Percentiles rank a stretch among this genome's conserved stretches.
Evolutionary conservation across 805 yeast species (phyloP).

Genomic region (Wickerhamiella parazyma): DNA sequence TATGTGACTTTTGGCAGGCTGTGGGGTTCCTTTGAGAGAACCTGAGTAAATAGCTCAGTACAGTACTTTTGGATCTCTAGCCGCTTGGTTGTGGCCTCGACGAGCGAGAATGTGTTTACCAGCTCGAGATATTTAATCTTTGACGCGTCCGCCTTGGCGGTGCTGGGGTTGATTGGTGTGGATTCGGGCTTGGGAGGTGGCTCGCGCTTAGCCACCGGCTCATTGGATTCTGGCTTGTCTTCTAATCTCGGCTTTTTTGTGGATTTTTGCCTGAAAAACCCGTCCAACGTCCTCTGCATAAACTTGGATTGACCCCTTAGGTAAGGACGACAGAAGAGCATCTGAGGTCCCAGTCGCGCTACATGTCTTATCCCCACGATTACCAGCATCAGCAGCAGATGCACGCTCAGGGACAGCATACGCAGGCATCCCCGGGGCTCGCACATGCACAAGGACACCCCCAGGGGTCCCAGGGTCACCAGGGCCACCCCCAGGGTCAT

Average conservation of each 20-base stretch:
- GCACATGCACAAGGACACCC: neutral
- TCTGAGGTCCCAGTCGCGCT: neutral
- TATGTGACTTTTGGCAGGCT: slow-evolving; percentile 62
- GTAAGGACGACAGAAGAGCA: neutral
- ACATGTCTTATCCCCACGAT: neutral
- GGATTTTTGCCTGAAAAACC: slow-evolving; percentile 14
- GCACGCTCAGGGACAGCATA: neutral
- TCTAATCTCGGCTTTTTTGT: neutral
- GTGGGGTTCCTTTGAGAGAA: slow-evolving; percentile 40
- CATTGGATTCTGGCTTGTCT: neutral
- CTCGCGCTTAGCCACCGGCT: neutral
- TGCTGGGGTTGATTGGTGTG: too few species aligned
- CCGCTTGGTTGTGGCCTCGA: slow-evolving; percentile 72
- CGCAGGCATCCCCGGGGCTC: neutral
- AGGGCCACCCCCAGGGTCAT: too few species aligned
- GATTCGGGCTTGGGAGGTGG: neutral
- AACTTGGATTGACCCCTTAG: slow-evolving; percentile 3
- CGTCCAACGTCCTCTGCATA: slow-evolving; percentile 20
- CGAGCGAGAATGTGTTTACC: slow-evolving; percentile 55
- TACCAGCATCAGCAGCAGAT: neutral
- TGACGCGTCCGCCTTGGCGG: neutral
- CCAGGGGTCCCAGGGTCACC: neutral
- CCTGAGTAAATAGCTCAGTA: slow-evolving; percentile 55
- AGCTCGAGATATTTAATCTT: slow-evolving; percentile 30
- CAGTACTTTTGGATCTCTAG: slow-evolving; percentile 67